These are phyloP conservation scores for Akanthomyces muscarius DNA, from an alignment of 2,329 filamentous ascomycete species.

Conservation along the genomic window DNA sequence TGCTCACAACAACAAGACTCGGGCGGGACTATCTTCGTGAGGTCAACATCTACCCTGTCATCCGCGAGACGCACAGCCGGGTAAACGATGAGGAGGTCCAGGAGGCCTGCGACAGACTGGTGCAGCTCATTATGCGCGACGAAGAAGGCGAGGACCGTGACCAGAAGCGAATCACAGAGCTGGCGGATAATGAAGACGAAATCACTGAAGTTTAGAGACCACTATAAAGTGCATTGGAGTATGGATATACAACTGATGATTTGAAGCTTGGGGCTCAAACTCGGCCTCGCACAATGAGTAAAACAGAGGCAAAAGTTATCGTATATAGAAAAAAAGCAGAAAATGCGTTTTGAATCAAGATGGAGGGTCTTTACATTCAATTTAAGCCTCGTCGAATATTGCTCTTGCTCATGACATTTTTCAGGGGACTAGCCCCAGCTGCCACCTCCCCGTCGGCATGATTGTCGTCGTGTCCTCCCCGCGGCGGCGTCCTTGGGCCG, in stretches of 20 bases:
- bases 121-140: conserved; percentile 82
- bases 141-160: conserved; percentile 50
- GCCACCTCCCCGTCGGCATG: background rate
- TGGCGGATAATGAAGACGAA: conserved; percentile 49
- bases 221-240: background rate
- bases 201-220: conserved; percentile 48
- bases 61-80: conserved; percentile 78
- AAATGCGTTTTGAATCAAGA: background rate
- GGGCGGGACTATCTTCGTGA: conserved; percentile 71
- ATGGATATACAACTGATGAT: background rate
- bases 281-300: background rate
- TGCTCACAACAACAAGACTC: conserved; percentile 74
- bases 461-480: background rate
- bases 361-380: no score
- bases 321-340: background rate
- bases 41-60: conserved; percentile 81
- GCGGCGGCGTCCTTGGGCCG: background rate
- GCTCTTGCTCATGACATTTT: background rate
- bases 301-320: background rate
- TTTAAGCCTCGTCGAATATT: background rate
- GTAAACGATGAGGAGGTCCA: conserved; percentile 74
- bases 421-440: background rate
- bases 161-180: conserved; percentile 43
- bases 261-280: background rate
- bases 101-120: conserved; percentile 82